Base-by-base conservation (phyloP, 805 yeast genomes). In the Pichia pseudocactophila region DNA sequence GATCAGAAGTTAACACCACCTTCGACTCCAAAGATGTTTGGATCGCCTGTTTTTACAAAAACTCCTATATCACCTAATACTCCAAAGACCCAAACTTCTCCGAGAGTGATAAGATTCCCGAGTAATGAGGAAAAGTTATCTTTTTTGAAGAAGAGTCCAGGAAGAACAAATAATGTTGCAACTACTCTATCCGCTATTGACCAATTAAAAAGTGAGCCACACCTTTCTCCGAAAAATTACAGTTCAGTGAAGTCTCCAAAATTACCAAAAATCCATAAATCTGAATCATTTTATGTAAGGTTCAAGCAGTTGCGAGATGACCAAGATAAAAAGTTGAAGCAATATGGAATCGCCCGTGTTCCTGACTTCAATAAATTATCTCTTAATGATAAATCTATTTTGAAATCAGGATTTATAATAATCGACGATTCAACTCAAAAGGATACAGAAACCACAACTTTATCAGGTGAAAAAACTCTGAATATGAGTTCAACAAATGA, bases 331-430 rank as follows among this genome's bases (percentile, higher is more conserved):
- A 41, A 48, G 2, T 31, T 56, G 13, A 42, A 46, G 13, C 35
- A 39, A 25, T 42, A 40, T 17, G 61, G 63, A 31, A 54, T 59
- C 4, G 48, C 51, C 8, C 38, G 41, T 3, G 52, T 58, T 9
- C 28, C 47, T 2, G 55, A 53, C 10, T 27, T 49, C 3, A 36
- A 17, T n/a, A 27, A 39, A 4, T 46, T 51, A 15, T 25, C 41
- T 20, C 4, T 19, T 6, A 36, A 36, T 18, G 34, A 39, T 51
- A 16, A 46, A 30, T n/a, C 25, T 16, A 22, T 17, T 2, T 16
- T 39, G 32, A 16, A 37, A 11, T n/a, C 32, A 15, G 53, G 55
- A 2, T 34, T 53, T 5, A 34, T 51, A 3, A 49, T 45, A 20
- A 56, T 61, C 12, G 55, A 52, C 7, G 39, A 43, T 12, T 47